Base-by-base conservation (phyloP, 345 rosid species). In the Heritiera littoralis region DNA sequence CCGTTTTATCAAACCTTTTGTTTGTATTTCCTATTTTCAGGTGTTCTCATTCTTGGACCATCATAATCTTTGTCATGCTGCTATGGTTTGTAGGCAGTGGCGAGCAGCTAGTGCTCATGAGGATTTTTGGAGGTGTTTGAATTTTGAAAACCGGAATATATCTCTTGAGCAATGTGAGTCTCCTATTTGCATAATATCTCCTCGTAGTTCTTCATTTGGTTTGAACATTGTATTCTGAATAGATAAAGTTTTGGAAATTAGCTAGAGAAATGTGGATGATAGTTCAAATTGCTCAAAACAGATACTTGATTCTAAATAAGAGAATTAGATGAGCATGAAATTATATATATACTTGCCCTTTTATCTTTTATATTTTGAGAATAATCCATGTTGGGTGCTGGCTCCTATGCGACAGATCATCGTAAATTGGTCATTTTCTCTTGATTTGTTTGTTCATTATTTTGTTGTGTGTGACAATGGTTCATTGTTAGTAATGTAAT, bases 51-150 rank as follows among this genome's bases (percentile, higher is more conserved):
- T 94, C 87, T 87, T 96, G 90, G 90, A 89, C 79, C 92, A 89
- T 59, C 75, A 81, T 67, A 89, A 88, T 87, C 94, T 96, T 58
- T 92, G 98, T 79, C 89, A 89, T 70, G 93, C 98, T 78, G 98
- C 97, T 66, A 89, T 90, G 87, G 99, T 94, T 46, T 94, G 99
- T 87, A 87, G 90, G 79, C 98, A 92, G 89, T 96, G 99, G 98
- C 91, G 91, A 87, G 83, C 83, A 73, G 98, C 98, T 79, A 94
- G 95, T 84, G 89, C 95, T 64, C 98, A 96, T 87, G 99, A 96
- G 84, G 98, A 92, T 80, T 94, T 96, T 75, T 96, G 99, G 99
- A 96, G 86, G 86, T 85, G 89, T 87, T 87, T 96, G 88, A 89
- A 93, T 86, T 94, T 96, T 83, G 92, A 92, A 84, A 87, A 90